Evolutionary conservation across 2,329 filamentous ascomycete genomes (phyloP).

Genomic region (Polychaeton citri): DNA sequence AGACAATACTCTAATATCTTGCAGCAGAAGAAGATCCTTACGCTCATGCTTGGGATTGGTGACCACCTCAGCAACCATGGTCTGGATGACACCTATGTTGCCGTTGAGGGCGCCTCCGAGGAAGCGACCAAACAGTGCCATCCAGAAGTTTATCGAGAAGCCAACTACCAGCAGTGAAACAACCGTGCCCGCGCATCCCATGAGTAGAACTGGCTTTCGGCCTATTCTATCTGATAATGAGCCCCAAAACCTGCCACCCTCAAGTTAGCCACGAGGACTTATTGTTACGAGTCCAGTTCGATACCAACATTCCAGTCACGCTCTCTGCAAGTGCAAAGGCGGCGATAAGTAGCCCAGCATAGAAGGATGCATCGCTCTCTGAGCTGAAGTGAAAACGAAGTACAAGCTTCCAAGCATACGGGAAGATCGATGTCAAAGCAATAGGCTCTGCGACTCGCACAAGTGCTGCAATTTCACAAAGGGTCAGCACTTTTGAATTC

Average conservation of each 20-base stretch:
- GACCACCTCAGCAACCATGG: conserved; percentile 83
- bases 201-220: conserved; percentile 69
- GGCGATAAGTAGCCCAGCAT: conserved; percentile 77
- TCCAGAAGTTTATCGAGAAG: conserved; percentile 69
- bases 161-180: conserved; percentile 73
- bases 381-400: conserved; percentile 61
- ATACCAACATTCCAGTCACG: conserved; percentile 54
- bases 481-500: background rate
- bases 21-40: conserved; percentile 34
- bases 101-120: conserved; percentile 77
- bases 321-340: conserved; percentile 75
- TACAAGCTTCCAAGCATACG: conserved; percentile 77
- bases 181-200: conserved; percentile 73
- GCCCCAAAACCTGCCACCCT: conserved; percentile 69
- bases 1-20: background rate
- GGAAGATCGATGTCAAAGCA: conserved; percentile 83
- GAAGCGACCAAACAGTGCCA: conserved; percentile 62
- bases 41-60: conserved; percentile 75
- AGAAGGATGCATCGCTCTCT: conserved; percentile 67
- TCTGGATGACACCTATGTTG: conserved; percentile 65
- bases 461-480: conserved; percentile 62
- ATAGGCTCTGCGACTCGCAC: conserved; percentile 88
- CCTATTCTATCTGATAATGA: conserved; percentile 68
- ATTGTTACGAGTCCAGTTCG: background rate
- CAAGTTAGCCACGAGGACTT: no score